Evolutionary conservation across 192 early-diverging fungal genomes (phyloP), one percentile per base, ranked within the genome.

Genomic region (Podila epigama): DNA sequence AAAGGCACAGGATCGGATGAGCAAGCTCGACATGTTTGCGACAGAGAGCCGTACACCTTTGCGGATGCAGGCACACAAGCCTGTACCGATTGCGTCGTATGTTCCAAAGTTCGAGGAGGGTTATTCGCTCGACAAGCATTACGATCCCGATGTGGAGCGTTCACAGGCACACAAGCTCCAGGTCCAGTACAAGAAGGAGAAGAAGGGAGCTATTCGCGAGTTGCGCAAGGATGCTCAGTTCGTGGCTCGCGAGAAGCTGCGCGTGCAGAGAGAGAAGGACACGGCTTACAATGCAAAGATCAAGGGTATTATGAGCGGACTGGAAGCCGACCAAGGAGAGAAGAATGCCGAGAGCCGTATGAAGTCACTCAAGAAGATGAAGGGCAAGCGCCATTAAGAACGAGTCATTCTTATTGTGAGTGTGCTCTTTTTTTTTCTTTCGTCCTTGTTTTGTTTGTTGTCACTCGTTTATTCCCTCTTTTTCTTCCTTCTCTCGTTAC

Each of bases 131-230:
- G 97, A 98, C 59, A 83, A 84, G 42, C 86, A 90, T 71, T 91
- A 94, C 66, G 94, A 96, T 73, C 88, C 91, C 22, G 90, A 96
- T 75, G 82, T 88, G 51, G 90, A 91, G 33, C 89, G 91, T 50
- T 86, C 86, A 58, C 87, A 94, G 79, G 66, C 80, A 29, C 81
- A 88, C 56, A 98, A 97, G 81, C 80, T 97, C 54, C 80, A 92
- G 33, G 72, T 87, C 10, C 91, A 96, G 82, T 86, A 93, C 80
- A 96, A 94, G 83, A 92, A 93, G 83, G 98, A 99, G 75, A 87
- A 88, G 79, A 95, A 98, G 75, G 96, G 97, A 16, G 96, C 96
- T 25, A 87, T 96, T 48, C 90, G 98, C 27, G 98, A 99, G 81
- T 79, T 99, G 66, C 92, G 97, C 34, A 95, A 97, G 77, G 98